phyloP scores from a whole-genome alignment of 2,329 filamentous ascomycete species.

The Ceratocystis eucalypticola region DNA sequence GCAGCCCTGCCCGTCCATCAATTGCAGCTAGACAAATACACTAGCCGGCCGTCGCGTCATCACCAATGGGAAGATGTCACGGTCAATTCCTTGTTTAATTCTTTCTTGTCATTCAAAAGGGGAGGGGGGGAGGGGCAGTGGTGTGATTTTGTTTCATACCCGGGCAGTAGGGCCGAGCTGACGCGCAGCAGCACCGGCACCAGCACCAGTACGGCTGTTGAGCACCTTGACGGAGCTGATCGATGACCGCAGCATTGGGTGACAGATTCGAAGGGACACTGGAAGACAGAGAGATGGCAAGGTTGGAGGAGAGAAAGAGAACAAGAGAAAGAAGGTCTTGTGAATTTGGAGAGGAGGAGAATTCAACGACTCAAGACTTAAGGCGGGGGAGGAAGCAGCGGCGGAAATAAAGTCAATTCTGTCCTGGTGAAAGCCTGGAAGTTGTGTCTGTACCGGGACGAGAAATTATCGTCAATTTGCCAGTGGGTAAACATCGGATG shows the following conservation, averaged over 20 bases:
- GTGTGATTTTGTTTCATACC: conserved; percentile 11
- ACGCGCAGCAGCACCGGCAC: conserved; percentile 30
- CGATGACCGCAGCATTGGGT: conserved; percentile 52
- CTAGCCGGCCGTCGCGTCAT: neutral
- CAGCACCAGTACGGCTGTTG: conserved; percentile 26
- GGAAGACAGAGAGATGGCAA: conserved; percentile 26
- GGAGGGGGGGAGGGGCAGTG: neutral
- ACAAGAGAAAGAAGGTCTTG: neutral
- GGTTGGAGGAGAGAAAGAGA: conserved; percentile 12
- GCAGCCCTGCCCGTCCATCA: neutral
- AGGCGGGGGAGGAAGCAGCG: neutral
- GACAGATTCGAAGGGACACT: neutral
- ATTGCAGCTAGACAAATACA: neutral
- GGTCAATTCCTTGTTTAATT: neutral
- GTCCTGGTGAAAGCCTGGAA: conserved; percentile 12
- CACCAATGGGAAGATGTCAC: neutral
- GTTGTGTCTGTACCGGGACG: conserved; percentile 33
- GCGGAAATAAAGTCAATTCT: neutral
- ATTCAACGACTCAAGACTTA: neutral
- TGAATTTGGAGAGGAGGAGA: neutral
- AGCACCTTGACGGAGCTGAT: conserved; percentile 50
- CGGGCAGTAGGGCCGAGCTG: conserved; percentile 16
- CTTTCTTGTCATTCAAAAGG: neutral
- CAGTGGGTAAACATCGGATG: conserved; percentile 31
- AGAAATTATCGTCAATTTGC: conserved; percentile 20